Evolutionary conservation across 2,329 filamentous ascomycete genomes (phyloP).

Genomic region (Verticillium alfalfae): DNA sequence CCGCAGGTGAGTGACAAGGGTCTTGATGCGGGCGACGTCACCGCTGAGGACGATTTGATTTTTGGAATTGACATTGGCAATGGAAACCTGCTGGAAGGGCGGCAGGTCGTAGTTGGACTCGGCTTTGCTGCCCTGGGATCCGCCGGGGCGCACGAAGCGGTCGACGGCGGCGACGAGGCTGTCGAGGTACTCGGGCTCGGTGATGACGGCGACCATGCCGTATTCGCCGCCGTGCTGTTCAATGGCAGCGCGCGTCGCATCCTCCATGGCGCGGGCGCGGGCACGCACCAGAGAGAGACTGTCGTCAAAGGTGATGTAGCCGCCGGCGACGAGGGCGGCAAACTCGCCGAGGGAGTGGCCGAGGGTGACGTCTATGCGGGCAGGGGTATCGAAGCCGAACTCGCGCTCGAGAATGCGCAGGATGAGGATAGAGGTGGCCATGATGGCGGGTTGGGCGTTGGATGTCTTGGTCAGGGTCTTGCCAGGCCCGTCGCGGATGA

Average conservation of each 20-base stretch:
- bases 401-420: slow-evolving; percentile 80
- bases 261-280: slow-evolving; percentile 78
- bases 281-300: slow-evolving; percentile 74
- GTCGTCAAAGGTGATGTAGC: slow-evolving; percentile 72
- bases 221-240: slow-evolving; percentile 72
- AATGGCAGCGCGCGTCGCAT: slow-evolving; percentile 63
- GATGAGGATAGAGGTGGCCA: slow-evolving; percentile 89
- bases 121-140: slow-evolving; percentile 57
- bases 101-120: slow-evolving; percentile 64
- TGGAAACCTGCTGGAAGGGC: slow-evolving; percentile 78
- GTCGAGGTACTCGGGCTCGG: slow-evolving; percentile 71
- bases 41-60: slow-evolving; percentile 95
- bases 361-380: slow-evolving; percentile 74
- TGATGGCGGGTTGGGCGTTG: slow-evolving; percentile 91
- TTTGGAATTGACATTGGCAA: slow-evolving; percentile 92
- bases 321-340: slow-evolving; percentile 79
- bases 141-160: slow-evolving; percentile 66
- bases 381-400: slow-evolving; percentile 67
- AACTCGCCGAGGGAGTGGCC: slow-evolving; percentile 94
- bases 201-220: slow-evolving; percentile 91
- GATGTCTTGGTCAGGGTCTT: slow-evolving; percentile 72
- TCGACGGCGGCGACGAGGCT: slow-evolving; percentile 67
- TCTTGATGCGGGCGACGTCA: slow-evolving; percentile 75
- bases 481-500: slow-evolving; percentile 78
- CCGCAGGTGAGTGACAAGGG: slow-evolving; percentile 75